A percentile compares a stretch with the other conserved stretches of the same genome.
Conservation (phyloP, 805 yeast genomes). For the Lachancea thermotolerans region DNA sequence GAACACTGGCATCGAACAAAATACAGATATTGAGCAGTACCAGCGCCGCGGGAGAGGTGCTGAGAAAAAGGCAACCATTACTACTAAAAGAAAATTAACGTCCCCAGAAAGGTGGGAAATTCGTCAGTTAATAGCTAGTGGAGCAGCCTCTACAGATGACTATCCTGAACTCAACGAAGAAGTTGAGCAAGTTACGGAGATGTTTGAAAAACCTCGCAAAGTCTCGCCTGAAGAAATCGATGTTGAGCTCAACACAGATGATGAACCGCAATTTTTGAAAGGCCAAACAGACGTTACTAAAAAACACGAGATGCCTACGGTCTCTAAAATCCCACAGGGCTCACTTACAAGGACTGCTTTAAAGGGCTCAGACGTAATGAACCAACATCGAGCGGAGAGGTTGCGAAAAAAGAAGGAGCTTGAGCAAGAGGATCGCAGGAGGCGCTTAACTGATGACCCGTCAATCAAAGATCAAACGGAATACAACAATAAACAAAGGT, state of each 20-base stretch:
- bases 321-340: constrained; percentile 73
- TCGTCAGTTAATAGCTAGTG: constrained; percentile 73
- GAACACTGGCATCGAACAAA: constrained; percentile 43
- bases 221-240: constrained; percentile 47
- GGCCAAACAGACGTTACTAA: constrained; percentile 33
- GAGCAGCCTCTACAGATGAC: constrained; percentile 60
- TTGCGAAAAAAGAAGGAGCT: constrained; percentile 41
- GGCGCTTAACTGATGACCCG: constrained; percentile 28
- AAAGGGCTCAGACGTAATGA: constrained; percentile 63
- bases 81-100: constrained; percentile 45
- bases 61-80: constrained; percentile 11
- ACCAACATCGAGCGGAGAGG: constrained; percentile 56
- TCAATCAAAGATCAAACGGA: constrained; percentile 15
- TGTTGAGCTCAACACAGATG: constrained; percentile 56
- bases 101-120: constrained; percentile 92
- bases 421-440: constrained; percentile 34
- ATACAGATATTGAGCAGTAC: constrained; percentile 3
- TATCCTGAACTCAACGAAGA: constrained; percentile 55
- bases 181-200: constrained; percentile 21
- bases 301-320: constrained; percentile 46
- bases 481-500: constrained; percentile 18
- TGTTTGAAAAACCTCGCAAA: constrained; percentile 4
- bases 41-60: constrained; percentile 11
- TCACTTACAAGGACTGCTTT: constrained; percentile 69
- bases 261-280: constrained; percentile 65